Evolutionary conservation across 129 eudicot genomes (phyloP).

Genomic region (Lactuca saligna): DNA sequence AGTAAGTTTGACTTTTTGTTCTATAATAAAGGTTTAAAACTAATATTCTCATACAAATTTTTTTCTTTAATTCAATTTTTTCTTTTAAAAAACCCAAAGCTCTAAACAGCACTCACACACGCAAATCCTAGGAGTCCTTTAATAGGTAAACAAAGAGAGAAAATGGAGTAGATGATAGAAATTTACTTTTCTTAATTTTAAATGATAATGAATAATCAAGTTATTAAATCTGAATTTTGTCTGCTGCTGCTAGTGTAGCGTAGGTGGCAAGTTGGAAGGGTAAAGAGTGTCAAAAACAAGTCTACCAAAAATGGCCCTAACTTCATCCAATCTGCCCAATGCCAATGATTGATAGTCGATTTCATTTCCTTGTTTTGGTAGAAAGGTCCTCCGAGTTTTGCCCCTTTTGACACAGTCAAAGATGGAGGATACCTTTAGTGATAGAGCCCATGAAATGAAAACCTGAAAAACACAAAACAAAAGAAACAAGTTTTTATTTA

Average conservation of each 20-base stretch:
- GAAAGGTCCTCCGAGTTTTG: slow-evolving; percentile 40
- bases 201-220: no score
- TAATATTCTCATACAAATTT: no score
- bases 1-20: no score
- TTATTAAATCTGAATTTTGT: no score
- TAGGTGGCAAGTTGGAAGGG: slow-evolving; percentile 35
- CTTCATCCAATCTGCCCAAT: slow-evolving; percentile 61
- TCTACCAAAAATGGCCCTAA: slow-evolving; percentile 79
- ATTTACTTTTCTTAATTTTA: no score
- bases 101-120: no score
- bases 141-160: no score
- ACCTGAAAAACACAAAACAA: slow-evolving; percentile 32
- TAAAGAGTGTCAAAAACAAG: slow-evolving; percentile 73
- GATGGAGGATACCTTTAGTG: slow-evolving; percentile 36
- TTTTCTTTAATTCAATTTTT: no score
- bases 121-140: no score
- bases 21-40: no score
- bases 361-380: slow-evolving; percentile 47
- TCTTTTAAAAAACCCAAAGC: no score
- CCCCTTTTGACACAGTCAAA: slow-evolving; percentile 54
- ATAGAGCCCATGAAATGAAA: slow-evolving; percentile 52
- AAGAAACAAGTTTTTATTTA: neutral
- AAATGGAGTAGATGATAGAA: no score
- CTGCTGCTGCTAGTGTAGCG: neutral
- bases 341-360: slow-evolving; percentile 72